A percentile compares a stretch with the other conserved stretches of the same genome.
These are phyloP conservation scores for Actinidia arguta DNA, from an alignment of 179 eudicot genomes.

Conservation along the genomic window DNA sequence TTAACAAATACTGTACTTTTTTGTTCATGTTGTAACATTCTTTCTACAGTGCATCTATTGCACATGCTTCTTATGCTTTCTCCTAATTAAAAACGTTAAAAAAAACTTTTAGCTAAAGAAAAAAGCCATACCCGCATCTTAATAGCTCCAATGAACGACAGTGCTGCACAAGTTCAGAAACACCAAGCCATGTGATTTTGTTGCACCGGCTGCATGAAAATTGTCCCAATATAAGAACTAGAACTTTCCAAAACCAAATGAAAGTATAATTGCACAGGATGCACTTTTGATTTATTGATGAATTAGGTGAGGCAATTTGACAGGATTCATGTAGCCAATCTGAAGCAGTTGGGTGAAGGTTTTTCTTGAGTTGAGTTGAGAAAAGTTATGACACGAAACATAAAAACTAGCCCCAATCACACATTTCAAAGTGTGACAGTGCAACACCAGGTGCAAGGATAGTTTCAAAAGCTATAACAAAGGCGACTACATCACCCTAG, in stretches of 20 bases:
- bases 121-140: conserved; percentile 90
- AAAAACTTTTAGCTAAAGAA: conserved; percentile 6
- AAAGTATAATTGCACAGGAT: not conserved
- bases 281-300: not conserved
- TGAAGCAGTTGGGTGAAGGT: not conserved
- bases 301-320: not conserved
- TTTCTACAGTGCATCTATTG: not conserved
- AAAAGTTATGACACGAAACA: not conserved
- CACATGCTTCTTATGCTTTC: not conserved
- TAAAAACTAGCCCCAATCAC: not conserved
- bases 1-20: not conserved
- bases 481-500: not conserved
- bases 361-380: not conserved
- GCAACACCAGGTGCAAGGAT: not conserved
- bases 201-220: conserved; percentile 72
- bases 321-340: not conserved
- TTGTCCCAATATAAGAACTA: not conserved
- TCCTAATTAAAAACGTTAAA: not conserved
- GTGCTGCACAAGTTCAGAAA: conserved; percentile 63
- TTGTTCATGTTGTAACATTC: not conserved
- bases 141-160: conserved; percentile 78
- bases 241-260: not conserved
- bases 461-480: not conserved
- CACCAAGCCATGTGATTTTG: conserved; percentile 69
- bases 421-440: not conserved